Base-by-base conservation (phyloP, 768 basidiomycete genomes). In the Hygrocybe punicea region DNA sequence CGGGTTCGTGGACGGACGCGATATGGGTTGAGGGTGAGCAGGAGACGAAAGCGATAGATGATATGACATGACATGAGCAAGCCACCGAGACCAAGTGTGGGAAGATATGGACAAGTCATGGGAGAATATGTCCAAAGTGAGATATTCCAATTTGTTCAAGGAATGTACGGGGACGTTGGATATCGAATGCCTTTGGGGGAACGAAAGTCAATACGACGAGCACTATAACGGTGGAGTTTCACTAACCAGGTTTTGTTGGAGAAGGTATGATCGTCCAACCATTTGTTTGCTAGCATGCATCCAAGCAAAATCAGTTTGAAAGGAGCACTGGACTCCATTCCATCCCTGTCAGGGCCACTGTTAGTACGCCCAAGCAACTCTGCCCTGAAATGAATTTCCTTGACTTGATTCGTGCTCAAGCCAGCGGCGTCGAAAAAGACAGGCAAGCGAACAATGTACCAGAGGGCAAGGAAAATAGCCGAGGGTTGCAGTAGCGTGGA, bases 261-360 rank as follows among this genome's bases (percentile, higher is more conserved):
- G 71, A 91, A 92, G 0, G 90, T 91, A 65, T 92, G 90, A 63
- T 92, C 90, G 61, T 91, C 89, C 61, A 92, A 67, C 90, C 90
- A 91, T 72, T 92, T 92, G 70, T 91, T 91, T 17, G 89, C 88
- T 34, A 92, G 74, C 89, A 92, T 91, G 60, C 84, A 90, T 17
- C 90, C 90, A 21, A 92, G 76, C 21, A 92, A 80, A 57, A 91
- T 76, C 42, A 92, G 76, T 53, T 87, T 83, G 70, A 91, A 91
- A 10, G 86, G 83, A 1, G 84, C 84, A 58, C 77, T 79, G 6
- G 77, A 75, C 65, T 89, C 87, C 49, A 75, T 70, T 3, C 73
- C 71, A 46, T 83, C 81, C 60, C 72, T 68, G 39, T 84, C 82
- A 24, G 70, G 64, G n/a, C 70, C 75, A 19, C 60, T 64, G 46